A percentile compares a stretch with the other conserved stretches of the same genome.
Evolutionary conservation across 176 grass and related monocot genomes (phyloP).

Genomic region (Triticum aestivum): DNA sequence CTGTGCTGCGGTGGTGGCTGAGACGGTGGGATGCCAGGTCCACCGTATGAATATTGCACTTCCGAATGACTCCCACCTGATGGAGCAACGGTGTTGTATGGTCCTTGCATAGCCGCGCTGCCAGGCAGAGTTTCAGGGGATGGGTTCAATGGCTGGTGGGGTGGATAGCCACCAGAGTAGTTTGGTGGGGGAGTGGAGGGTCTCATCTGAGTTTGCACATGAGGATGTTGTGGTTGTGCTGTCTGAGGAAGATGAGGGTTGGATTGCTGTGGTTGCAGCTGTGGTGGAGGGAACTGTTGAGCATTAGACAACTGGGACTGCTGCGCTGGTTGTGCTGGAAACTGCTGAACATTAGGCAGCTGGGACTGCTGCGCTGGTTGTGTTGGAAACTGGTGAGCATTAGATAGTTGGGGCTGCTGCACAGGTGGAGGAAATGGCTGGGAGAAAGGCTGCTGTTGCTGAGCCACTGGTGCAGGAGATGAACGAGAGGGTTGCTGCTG

Average conservation of each 20-base stretch:
- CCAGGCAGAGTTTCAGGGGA: constrained; percentile 54
- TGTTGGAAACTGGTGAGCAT: constrained; percentile 32
- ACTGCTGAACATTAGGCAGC: constrained; percentile 35
- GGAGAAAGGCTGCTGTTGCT: constrained; percentile 48
- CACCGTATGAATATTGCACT: constrained; percentile 54
- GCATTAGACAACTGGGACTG: constrained; percentile 37
- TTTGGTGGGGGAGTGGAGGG: constrained; percentile 59
- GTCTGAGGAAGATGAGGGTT: constrained; percentile 43
- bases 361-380: constrained; percentile 34
- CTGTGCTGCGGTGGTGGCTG: constrained; percentile 37
- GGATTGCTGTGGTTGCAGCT: constrained; percentile 42
- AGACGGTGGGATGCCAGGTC: constrained; percentile 37
- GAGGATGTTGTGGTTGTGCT: constrained; percentile 46
- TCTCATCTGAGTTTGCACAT: constrained; percentile 56
- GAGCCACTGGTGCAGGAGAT: constrained; percentile 32
- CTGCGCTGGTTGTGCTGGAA: constrained; percentile 24
- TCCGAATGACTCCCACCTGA: constrained; percentile 53
- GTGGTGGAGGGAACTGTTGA: constrained; percentile 34
- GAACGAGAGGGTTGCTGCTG: constrained; percentile 39
- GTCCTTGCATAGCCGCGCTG: constrained; percentile 58
- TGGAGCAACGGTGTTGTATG: constrained; percentile 49
- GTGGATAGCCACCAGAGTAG: constrained; percentile 62
- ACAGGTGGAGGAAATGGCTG: constrained; percentile 41
- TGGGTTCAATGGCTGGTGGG: constrained; percentile 61
- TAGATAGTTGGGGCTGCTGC: constrained; percentile 42